Percentiles rank a stretch among this genome's conserved stretches.
These are phyloP conservation scores for Saccharomycopsis phalli DNA, from an alignment of 1,139 yeast species.

Conservation along the genomic window DNA sequence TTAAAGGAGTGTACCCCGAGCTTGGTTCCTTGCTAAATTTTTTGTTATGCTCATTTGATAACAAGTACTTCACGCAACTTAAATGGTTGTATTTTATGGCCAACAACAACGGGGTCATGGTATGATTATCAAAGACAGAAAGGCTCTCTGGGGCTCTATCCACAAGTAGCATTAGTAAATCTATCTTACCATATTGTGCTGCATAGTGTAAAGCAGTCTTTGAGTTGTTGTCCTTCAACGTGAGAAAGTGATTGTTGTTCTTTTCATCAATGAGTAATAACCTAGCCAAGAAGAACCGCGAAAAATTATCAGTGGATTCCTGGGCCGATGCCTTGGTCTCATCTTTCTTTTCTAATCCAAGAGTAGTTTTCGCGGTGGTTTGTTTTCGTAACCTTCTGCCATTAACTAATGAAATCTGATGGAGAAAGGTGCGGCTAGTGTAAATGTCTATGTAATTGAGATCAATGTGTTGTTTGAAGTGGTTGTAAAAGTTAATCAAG, in stretches of 20 bases:
- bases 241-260: conserved; percentile 25
- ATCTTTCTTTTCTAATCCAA: conserved; percentile 3
- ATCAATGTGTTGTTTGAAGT: conserved; percentile 38
- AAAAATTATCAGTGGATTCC: conserved; percentile 18
- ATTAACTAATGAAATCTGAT: conserved; percentile 33
- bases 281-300: conserved; percentile 24
- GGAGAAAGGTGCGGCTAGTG: conserved; percentile 36
- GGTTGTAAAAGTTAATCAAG: conserved; percentile 36
- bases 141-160: conserved; percentile 12
- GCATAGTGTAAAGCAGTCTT: conserved; percentile 86
- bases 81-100: conserved; percentile 67
- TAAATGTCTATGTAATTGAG: conserved; percentile 34
- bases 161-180: conserved; percentile 33
- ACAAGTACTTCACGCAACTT: conserved; percentile 42
- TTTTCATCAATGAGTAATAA: conserved; percentile 25
- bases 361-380: not conserved
- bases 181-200: conserved; percentile 56
- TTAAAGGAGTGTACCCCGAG: conserved; percentile 70
- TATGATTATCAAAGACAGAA: conserved; percentile 57
- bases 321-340: not conserved
- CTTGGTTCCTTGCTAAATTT: conserved; percentile 29
- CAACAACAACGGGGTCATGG: conserved; percentile 72
- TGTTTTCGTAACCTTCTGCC: not conserved
- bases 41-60: conserved; percentile 22
- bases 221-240: conserved; percentile 51